These are phyloP conservation scores for Daldinia eschscholtzii DNA, from an alignment of 2,329 filamentous ascomycete genomes.

Conservation along the genomic window DNA sequence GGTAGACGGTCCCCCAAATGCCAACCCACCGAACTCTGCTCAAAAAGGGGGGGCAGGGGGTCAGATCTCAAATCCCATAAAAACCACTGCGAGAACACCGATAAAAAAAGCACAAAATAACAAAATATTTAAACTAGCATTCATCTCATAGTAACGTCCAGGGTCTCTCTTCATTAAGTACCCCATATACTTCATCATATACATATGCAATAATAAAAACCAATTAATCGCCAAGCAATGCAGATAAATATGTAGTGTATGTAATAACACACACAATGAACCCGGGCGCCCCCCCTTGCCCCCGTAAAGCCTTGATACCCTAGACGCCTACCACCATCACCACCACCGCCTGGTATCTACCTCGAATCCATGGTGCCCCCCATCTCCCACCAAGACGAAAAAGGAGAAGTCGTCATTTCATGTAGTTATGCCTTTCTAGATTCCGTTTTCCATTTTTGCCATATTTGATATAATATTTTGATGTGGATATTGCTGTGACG, in stretches of 20 bases:
- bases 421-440: slow-evolving; percentile 8
- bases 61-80: too few relatives aligned
- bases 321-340: slow-evolving; percentile 17
- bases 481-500: background rate
- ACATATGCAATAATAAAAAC: background rate
- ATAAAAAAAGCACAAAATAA: background rate
- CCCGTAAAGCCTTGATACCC: slow-evolving; percentile 16
- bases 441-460: background rate
- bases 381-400: background rate
- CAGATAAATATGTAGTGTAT: slow-evolving; percentile 1
- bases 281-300: background rate
- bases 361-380: slow-evolving; percentile 2
- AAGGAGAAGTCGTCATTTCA: slow-evolving; percentile 5
- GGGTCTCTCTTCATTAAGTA: background rate
- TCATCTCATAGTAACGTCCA: background rate
- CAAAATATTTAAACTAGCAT: background rate
- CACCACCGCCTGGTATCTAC: slow-evolving; percentile 19
- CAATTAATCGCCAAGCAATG: slow-evolving; percentile 32
- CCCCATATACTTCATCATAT: slow-evolving; percentile 2
- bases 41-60: too few relatives aligned
- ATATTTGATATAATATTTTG: background rate
- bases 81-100: background rate
- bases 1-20: background rate
- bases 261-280: slow-evolving; percentile 2
- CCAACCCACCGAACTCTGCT: too few relatives aligned